Base-by-base conservation (phyloP, 2,329 filamentous ascomycete genomes). In the Fusarium albidum region DNA sequence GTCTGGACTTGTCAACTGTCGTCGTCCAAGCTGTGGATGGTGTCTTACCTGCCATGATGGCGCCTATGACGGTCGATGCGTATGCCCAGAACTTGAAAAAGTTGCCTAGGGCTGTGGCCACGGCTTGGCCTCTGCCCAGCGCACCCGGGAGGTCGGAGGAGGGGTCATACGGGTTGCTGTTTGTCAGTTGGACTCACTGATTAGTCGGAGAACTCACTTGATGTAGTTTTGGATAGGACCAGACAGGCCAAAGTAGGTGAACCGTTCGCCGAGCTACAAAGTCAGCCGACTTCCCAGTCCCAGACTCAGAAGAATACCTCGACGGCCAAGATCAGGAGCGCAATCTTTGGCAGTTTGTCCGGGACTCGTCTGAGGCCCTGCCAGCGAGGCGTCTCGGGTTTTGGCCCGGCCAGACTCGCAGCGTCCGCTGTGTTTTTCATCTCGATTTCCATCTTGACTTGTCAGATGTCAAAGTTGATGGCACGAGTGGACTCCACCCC, bases 191-290 rank as follows among this genome's bases (percentile, higher is more conserved):
- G n/a, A n/a, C n/a, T n/a, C n/a, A n/a, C n/a, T n/a, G n/a, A n/a
- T 31, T 8, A n/a, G 17, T 11, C 12, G 7, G 10, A 15, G 12
- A 1, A 14, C 52, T 33, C 12, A 56, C 52, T 68, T 71, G 53
- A 71, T 70, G 40, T 70, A 71, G 43, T 70, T 70, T 32, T 71
- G 69, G 17, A 71, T 62, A 0, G 68, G 66, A 3, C 69, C 69
- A 11, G 68, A 69, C 6, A 70, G 57, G 6, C 69, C 68, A 44
- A 70, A 70, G 49, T 66, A 68, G 4, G 67, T 69, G 34, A 71
- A 70, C 13, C 69, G 58, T 31, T 70, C 69, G 6, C 68, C 69
- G 8, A 71, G 53, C 63, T 69, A 29, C 13, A 9, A 28, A 5
- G 34, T 47, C 11, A 47, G 26, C 14, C 8, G n/a, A 29, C 26